Base-by-base conservation (phyloP, 2,329 filamentous ascomycete species). In the Mycosphaerella sp. region DNA sequence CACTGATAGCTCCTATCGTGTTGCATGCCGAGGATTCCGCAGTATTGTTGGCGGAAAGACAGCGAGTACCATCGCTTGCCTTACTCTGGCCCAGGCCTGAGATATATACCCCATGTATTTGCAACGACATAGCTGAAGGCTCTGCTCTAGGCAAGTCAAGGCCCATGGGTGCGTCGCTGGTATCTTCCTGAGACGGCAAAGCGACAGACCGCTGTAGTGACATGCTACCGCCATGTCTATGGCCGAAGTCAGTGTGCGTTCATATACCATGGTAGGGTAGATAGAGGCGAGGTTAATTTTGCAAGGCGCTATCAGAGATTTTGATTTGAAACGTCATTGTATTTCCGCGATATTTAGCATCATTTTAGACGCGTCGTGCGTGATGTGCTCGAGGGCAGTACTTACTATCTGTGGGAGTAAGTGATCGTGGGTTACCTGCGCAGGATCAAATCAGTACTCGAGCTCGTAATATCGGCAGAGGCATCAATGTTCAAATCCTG, bases 281-380 rank as follows among this genome's bases (percentile, higher is more conserved):
- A 10, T 14, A 17, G 14, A 41, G 14, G 44, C 18, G 10, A 14
- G 16, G 44, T 10, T 25, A 6, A 5, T 25, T 25, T 6, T 25
- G 21, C 21, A 25, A 25, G 21, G 21, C 14, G 14, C 4, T 34
- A 28, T 61, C 59, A 61, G 59, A 59, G 59, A 61, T 61, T 61
- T 61, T 61, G 59, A 61, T 61, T 61, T 58, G 41, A 43, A 49
- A 52, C 56, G 42, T 58, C 56, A 57, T 55, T 53, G 46, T 30
- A 49, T 21, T 41, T 48, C 56, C 54, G 55, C 54, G 27, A 48
- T 32, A 44, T 28, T 56, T 52, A 41, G 58, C 58, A 60, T 60
- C 58, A 58, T 52, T 46, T 43, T 30, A 28, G 41, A 34, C 12
- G 36, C 34, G 44, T 21, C 37, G 13, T 18, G 37, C 7, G 18